A percentile compares a stretch with the other conserved stretches of the same genome.
Conservation (phyloP, 2,329 filamentous ascomycete genomes). For the Alternaria conjuncta region DNA sequence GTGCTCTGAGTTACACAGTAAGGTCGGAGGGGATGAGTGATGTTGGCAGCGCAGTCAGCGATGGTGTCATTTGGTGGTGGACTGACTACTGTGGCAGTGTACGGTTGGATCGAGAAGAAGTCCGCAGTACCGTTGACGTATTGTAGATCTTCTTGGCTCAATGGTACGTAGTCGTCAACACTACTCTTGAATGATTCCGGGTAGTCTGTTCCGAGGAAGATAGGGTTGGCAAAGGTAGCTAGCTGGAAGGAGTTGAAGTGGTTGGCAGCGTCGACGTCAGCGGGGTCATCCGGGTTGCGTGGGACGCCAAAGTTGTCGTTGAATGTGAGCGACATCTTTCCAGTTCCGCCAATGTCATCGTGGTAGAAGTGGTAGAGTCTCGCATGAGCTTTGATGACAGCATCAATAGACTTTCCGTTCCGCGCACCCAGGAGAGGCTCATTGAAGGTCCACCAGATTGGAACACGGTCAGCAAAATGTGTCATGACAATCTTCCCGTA, state of each 20-base stretch:
- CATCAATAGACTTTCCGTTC: slow-evolving; percentile 49
- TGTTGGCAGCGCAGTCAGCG: slow-evolving; percentile 56
- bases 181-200: slow-evolving; percentile 54
- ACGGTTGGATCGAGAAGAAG: slow-evolving; percentile 64
- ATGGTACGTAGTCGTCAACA: slow-evolving; percentile 48
- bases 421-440: slow-evolving; percentile 56
- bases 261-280: slow-evolving; percentile 54
- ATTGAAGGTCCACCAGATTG: slow-evolving; percentile 62
- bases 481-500: slow-evolving; percentile 61
- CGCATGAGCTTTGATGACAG: slow-evolving; percentile 55
- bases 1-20: slow-evolving; percentile 61
- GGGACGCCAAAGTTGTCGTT: slow-evolving; percentile 51
- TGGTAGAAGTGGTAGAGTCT: slow-evolving; percentile 61
- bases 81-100: slow-evolving; percentile 63
- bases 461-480: slow-evolving; percentile 60
- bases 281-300: slow-evolving; percentile 46
- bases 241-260: slow-evolving; percentile 55
- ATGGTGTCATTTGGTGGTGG: slow-evolving; percentile 54
- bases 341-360: slow-evolving; percentile 59
- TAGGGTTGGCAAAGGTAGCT: slow-evolving; percentile 58
- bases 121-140: slow-evolving; percentile 56
- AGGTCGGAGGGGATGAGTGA: slow-evolving; percentile 55
- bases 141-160: slow-evolving; percentile 57
- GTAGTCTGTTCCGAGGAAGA: slow-evolving; percentile 60
- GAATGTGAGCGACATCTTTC: slow-evolving; percentile 59